Conservation (phyloP, 768 basidiomycete species). For the Tricholoma hemisulphureum region DNA sequence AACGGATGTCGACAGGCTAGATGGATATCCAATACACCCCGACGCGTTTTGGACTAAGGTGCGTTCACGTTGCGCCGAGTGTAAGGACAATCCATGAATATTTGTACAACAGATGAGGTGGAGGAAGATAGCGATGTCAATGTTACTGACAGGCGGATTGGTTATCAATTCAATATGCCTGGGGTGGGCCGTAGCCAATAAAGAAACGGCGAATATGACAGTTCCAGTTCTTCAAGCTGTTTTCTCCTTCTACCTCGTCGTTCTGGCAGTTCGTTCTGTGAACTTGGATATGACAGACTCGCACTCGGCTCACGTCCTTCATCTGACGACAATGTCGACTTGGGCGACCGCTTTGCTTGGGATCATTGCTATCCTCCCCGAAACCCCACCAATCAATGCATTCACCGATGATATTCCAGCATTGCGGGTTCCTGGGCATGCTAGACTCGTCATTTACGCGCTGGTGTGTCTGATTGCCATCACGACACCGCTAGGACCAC, state of each 20-base stretch:
- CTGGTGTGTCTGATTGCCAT: constrained; percentile 37
- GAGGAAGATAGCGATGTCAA: constrained; percentile 52
- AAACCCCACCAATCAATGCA: constrained; percentile 32
- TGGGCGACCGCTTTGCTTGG: constrained; percentile 46
- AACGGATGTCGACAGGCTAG: constrained; percentile 61
- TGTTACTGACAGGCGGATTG: constrained; percentile 46
- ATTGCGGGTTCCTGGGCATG: constrained; percentile 48
- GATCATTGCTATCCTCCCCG: constrained; percentile 57
- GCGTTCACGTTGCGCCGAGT: background rate
- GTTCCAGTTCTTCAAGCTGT: constrained; percentile 44
- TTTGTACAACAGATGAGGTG: constrained; percentile 51
- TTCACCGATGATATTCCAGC: constrained; percentile 18
- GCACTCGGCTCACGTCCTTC: constrained; percentile 54
- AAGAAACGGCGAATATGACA: constrained; percentile 31
- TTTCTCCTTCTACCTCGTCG: constrained; percentile 62
- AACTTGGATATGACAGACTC: constrained; percentile 38
- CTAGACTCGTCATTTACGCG: constrained; percentile 48
- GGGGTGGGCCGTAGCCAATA: constrained; percentile 48
- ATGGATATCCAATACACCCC: constrained; percentile 65
- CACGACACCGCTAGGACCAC: constrained; percentile 71
- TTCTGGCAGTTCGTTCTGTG: constrained; percentile 52
- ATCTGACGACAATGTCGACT: constrained; percentile 59
- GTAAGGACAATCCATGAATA: too few relatives aligned
- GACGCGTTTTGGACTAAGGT: constrained; percentile 60
- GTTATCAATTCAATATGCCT: constrained; percentile 52